Evolutionary conservation across 345 rosid species (phyloP).

Genomic region (Syzygium jambos): DNA sequence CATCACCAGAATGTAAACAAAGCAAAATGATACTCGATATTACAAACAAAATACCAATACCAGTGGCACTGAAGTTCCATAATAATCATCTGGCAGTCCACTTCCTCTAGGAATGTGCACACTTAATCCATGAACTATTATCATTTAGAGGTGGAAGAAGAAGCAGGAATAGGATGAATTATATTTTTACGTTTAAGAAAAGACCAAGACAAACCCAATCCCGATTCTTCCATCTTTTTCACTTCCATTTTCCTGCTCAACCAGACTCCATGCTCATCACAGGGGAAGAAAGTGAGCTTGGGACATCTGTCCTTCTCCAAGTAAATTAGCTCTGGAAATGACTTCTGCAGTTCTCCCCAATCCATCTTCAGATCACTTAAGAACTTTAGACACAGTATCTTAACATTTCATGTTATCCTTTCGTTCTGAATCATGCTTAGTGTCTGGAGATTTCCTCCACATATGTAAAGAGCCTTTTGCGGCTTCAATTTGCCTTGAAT

Average conservation of each 20-base stretch:
- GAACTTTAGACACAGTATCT: slow-evolving; percentile 13
- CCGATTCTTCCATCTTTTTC: not conserved
- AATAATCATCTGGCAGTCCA: not conserved
- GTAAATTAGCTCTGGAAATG: slow-evolving; percentile 16
- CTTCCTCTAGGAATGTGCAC: not conserved
- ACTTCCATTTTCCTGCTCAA: not conserved
- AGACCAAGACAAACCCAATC: not conserved
- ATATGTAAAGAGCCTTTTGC: slow-evolving; percentile 5
- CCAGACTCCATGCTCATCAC: slow-evolving; percentile 22
- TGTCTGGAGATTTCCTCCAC: slow-evolving; percentile 16
- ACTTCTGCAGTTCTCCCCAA: slow-evolving; percentile 11
- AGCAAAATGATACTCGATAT: not conserved
- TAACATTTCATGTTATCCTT: slow-evolving; percentile 1
- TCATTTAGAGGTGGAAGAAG: not conserved
- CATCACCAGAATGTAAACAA: not conserved
- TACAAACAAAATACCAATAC: not conserved
- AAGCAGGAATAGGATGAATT: not conserved
- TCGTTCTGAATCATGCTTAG: not conserved
- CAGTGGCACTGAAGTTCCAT: not conserved
- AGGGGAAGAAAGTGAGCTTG: slow-evolving; percentile 21
- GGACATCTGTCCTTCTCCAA: slow-evolving; percentile 27
- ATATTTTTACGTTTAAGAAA: not conserved
- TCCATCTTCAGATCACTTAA: slow-evolving; percentile 4
- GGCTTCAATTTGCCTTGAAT: not conserved
- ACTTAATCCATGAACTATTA: not conserved